These are phyloP conservation scores for Ogataea hybrid DNA, from an alignment of 1,139 yeast species.

Conservation along the genomic window DNA sequence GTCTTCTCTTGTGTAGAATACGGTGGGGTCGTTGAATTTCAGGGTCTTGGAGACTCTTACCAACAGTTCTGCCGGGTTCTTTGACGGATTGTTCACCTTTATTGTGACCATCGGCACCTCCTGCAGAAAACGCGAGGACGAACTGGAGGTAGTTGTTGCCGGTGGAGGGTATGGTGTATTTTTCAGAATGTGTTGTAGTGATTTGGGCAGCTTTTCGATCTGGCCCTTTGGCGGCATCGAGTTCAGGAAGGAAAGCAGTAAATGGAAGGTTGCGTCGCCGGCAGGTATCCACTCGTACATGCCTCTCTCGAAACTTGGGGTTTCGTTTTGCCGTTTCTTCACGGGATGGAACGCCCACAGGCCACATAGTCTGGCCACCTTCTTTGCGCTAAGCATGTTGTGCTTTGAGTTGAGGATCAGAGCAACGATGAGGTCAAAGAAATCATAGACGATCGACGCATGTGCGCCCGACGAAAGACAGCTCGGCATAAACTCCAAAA, in stretches of 20 bases:
- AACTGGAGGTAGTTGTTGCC: slow-evolving; percentile 34
- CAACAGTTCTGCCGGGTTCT: slow-evolving; percentile 53
- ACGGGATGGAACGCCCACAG: slow-evolving; percentile 72
- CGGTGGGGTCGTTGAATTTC: slow-evolving; percentile 66
- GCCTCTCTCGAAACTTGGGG: slow-evolving; percentile 62
- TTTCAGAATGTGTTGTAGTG: slow-evolving; percentile 60
- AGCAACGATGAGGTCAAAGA: slow-evolving; percentile 76
- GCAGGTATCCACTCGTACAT: slow-evolving; percentile 76
- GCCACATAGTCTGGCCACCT: slow-evolving; percentile 78
- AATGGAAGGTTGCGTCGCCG: slow-evolving; percentile 82
- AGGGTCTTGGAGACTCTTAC: slow-evolving; percentile 65
- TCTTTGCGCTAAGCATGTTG: slow-evolving; percentile 76
- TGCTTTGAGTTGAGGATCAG: slow-evolving; percentile 79
- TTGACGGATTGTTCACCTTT: slow-evolving; percentile 60
- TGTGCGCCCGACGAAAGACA: slow-evolving; percentile 82
- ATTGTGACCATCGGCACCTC: slow-evolving; percentile 70
- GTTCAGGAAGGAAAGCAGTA: slow-evolving; percentile 72
- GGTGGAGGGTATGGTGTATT: slow-evolving; percentile 63
- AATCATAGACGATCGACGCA: slow-evolving; percentile 86
- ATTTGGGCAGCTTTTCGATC: slow-evolving; percentile 57
- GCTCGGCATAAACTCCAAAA: slow-evolving; percentile 77
- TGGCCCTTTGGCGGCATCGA: slow-evolving; percentile 72
- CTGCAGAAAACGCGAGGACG: slow-evolving; percentile 42
- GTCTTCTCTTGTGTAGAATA: slow-evolving; percentile 75
- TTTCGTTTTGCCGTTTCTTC: slow-evolving; percentile 29